These are phyloP conservation scores for Setomelanomma holmii DNA, from an alignment of 2,329 filamentous ascomycete genomes.

Conservation along the genomic window DNA sequence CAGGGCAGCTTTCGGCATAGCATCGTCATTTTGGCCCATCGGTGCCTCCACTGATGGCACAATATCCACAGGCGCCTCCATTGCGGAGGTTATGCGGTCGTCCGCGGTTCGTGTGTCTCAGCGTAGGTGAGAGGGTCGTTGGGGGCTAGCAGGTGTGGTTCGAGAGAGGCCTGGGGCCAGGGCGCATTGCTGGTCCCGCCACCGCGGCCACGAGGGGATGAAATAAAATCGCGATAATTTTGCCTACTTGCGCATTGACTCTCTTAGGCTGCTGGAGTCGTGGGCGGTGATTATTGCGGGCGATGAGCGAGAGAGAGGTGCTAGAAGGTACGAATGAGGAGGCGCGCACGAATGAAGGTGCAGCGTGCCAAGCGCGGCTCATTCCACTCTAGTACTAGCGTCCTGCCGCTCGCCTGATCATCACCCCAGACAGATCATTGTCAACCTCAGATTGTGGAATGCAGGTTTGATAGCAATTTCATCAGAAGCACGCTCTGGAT, in stretches of 20 bases:
- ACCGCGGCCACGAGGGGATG: conserved; percentile 26
- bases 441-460: too few relatives aligned
- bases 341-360: conserved; percentile 29
- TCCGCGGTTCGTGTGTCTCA: conserved; percentile 19
- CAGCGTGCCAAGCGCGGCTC: conserved; percentile 14
- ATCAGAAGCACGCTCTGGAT: too few relatives aligned
- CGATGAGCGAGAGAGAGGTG: conserved; percentile 18
- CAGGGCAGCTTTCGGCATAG: conserved; percentile 49
- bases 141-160: conserved; percentile 32
- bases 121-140: conserved; percentile 26
- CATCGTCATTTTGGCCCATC: conserved; percentile 31
- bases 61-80: conserved; percentile 40
- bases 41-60: conserved; percentile 45
- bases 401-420: conserved; percentile 22
- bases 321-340: conserved; percentile 31
- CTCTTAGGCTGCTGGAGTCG: conserved; percentile 2
- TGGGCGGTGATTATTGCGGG: conserved; percentile 8
- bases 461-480: too few relatives aligned
- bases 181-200: conserved; percentile 37
- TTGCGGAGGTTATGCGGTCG: conserved; percentile 14
- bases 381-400: conserved; percentile 7
- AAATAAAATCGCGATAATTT: conserved; percentile 28
- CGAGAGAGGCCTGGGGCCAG: conserved; percentile 33
- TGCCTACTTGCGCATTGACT: conserved; percentile 31
- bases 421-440: conserved; percentile 27